phyloP scores from a whole-genome alignment of 257 asterid genomes.

The Cynanchum wilfordii region DNA sequence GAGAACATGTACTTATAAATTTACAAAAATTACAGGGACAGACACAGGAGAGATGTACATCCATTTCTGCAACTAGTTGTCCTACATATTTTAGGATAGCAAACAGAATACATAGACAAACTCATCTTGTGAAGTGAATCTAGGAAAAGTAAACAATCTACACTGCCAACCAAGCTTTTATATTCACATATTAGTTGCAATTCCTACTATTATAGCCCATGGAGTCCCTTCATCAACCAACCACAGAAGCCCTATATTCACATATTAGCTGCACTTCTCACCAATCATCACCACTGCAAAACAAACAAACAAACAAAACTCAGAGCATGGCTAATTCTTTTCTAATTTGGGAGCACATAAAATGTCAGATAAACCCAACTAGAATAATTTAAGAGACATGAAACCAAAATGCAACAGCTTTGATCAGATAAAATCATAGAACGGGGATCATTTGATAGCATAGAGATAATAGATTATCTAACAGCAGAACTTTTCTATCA shows the following conservation, averaged over 20 bases:
- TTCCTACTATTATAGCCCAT: neutral
- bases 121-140: neutral
- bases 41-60: neutral
- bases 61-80: neutral
- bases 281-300: neutral
- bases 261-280: neutral
- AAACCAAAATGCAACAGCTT: neutral
- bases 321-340: too few species aligned
- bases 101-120: neutral
- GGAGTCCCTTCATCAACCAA: neutral
- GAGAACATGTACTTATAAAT: neutral
- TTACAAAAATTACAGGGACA: neutral
- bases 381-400: neutral
- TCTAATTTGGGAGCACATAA: too few species aligned
- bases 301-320: slow-evolving; percentile 5
- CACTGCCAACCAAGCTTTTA: neutral
- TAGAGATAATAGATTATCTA: too few species aligned
- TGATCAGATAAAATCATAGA: neutral
- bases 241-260: neutral
- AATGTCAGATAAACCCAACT: too few species aligned
- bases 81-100: neutral
- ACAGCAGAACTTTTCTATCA: too few species aligned
- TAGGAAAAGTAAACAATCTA: slow-evolving; percentile 1
- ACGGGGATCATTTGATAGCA: too few species aligned
- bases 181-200: slow-evolving; percentile 1